Evolutionary conservation across 768 basidiomycete genomes (phyloP), one percentile per base, ranked within the genome.

Genomic region (Pisolithus marmoratus): DNA sequence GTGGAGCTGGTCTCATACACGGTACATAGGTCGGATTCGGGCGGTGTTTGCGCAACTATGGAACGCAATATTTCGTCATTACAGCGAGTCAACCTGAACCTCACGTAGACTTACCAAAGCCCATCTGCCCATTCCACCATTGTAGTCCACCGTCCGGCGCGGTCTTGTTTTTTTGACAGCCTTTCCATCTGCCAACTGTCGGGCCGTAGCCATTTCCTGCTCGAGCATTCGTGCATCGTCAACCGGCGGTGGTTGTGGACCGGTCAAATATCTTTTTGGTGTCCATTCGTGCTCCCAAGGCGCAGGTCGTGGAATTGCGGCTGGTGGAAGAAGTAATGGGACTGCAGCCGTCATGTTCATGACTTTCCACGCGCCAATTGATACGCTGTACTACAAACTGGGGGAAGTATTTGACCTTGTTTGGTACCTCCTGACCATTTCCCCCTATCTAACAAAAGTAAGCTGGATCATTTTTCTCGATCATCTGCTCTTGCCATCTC

Each of bases 131-230:
- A 95, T 76, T 2, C 85, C 84, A 26, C 93, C 94, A 58, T 87
- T 87, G 60, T 94, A 98, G 70, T 98, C 96, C 12, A 98, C 94
- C 19, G 96, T 97, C 71, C 93, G 74, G 50, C 94, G 74, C 20
- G 96, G 94, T 54, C 93, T 80, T 44, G 90, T 94, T 75, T 93
- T 94, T 78, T 92, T 95, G 56, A 87, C 78, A 17, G 83, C 72
- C 66, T 88, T 90, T 3, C 90, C 90, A 60, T 92, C 91, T 55
- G 88, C 73, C 60, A 81, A 71, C 62, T 83, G 84, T 45, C 84
- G 72, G 26, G 80, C 83, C 58, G 78, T 83, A 2, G 88, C 90
- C 55, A 90, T 73, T 61, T 94, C 90, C 54, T 85, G 82, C 59
- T 94, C 89, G 43, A 85, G 76, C 43, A 85, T 65, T 64, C 84